Evolutionary conservation across 371 early-diverging fungal genomes (phyloP), one percentile per base, ranked within the genome.

Genomic region (Synchytrium microbalum): DNA sequence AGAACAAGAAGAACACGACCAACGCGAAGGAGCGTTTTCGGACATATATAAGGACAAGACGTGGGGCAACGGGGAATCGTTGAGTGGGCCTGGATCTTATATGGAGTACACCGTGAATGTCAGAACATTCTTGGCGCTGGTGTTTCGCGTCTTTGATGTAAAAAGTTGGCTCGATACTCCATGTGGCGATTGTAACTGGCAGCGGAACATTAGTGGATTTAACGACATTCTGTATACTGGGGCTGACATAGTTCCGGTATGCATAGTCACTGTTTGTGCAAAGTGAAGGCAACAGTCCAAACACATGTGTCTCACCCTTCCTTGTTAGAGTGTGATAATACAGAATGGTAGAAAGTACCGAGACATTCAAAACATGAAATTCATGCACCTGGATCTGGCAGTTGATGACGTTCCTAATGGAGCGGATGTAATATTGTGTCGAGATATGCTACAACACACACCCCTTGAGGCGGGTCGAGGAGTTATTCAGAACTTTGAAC

Each of bases 361-460:
- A 13, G 60, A 60, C 62, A 62, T 59, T 54, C 10, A 13, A 25
- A 62, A 62, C 60, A 62, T 62, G 62, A 8, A 13, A 25, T 62
- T 62, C 28, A 59, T 10, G 10, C 27, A 23, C 14, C 13, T 62
- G 62, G 62, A 62, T 62, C 59, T 62, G 58, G 32, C 60, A 19
- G 28, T 10, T 16, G 19, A 62, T 16, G 58, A 19, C 8, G 26
- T 23, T 27, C 62, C 62, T 13, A 14, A 13, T 16, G n/a, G 19
- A 16, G 10, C 60, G 10, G 62, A 62, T 32, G 19, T 62, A 19
- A 26, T 62, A 10, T 16, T 62, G 63, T 62, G 61, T 32, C 62
- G 62, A 27, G 62, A 62, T 58, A 60, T 60, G 60, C 8, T 62
- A 23, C 62, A 62, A 26, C 62, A 62, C 60, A 60, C 26, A 27